Evolutionary conservation across 164 flowering plant genomes (phyloP).

Genomic region (Dillenia turbinata): DNA sequence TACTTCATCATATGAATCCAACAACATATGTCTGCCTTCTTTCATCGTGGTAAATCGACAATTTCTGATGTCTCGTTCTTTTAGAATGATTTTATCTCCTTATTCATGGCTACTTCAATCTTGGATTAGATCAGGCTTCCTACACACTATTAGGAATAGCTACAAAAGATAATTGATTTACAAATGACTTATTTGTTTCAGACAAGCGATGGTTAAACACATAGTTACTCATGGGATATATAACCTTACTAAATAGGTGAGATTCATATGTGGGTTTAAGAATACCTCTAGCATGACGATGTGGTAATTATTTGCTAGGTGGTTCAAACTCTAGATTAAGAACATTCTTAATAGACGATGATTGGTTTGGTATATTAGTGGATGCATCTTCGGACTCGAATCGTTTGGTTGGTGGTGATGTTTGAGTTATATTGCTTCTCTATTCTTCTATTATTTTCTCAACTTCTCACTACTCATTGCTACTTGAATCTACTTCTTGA

Average conservation of each 20-base stretch:
- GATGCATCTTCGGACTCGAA: not conserved
- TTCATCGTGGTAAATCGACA: conserved; percentile 5
- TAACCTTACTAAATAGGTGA: not conserved
- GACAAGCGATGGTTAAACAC: no score
- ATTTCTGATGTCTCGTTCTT: conserved; percentile 9
- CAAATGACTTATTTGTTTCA: no score
- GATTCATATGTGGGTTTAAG: conserved; percentile 6
- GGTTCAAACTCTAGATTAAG: not conserved
- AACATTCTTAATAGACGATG: no score
- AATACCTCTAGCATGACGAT: conserved; percentile 4
- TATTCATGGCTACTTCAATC: conserved; percentile 2
- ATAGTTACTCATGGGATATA: no score
- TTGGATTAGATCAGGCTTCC: conserved; percentile 8
- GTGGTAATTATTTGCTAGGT: not conserved
- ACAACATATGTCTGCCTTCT: conserved; percentile 2
- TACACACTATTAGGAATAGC: conserved; percentile 11
- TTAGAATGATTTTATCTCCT: conserved; percentile 5
- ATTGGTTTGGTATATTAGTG: not conserved
- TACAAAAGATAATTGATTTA: not conserved
- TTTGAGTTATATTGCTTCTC: no score
- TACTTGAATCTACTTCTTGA: no score
- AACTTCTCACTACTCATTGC: no score
- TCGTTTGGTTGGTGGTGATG: conserved; percentile 1
- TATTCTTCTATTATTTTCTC: no score
- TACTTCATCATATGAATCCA: conserved; percentile 7